Evolutionary conservation across 2,329 filamentous ascomycete species (phyloP).

Genomic region (Paracoccidioides brasiliensis): DNA sequence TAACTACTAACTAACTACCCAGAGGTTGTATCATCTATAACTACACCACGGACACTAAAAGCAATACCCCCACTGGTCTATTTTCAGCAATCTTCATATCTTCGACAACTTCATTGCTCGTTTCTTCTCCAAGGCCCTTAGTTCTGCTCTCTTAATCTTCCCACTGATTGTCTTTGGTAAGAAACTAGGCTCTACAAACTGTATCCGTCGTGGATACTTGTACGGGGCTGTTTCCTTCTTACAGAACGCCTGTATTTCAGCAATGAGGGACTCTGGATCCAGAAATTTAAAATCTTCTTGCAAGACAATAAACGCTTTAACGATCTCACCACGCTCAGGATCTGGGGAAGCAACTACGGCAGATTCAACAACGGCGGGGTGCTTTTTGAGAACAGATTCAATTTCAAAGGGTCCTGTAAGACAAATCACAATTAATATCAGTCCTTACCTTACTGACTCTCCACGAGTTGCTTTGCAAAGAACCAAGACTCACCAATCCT

Average conservation of each 20-base stretch:
- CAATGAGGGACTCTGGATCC: conserved; percentile 14
- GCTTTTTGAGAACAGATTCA: conserved; percentile 29
- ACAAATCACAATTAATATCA: background rate
- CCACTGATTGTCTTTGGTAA: conserved; percentile 30
- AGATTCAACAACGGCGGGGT: conserved; percentile 28
- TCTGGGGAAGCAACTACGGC: conserved; percentile 31
- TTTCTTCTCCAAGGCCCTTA: conserved; percentile 27
- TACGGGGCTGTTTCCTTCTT: conserved; percentile 30
- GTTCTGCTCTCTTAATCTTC: conserved; percentile 25
- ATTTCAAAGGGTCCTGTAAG: conserved; percentile 29
- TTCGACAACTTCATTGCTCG: conserved; percentile 6
- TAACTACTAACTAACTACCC: too few species aligned
- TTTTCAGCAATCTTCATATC: background rate
- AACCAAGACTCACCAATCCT: conserved; percentile 16
- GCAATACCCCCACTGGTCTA: background rate
- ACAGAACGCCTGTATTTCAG: conserved; percentile 29
- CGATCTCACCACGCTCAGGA: conserved; percentile 25
- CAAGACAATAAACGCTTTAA: conserved; percentile 31
- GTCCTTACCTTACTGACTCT: too few species aligned
- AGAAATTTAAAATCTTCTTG: conserved; percentile 14
- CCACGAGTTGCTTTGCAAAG: background rate
- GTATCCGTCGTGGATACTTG: conserved; percentile 30
- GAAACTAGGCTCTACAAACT: conserved; percentile 26
- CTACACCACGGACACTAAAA: too few species aligned
- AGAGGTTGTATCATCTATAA: too few species aligned